A percentile compares a stretch with the other conserved stretches of the same genome.
These are phyloP conservation scores for Carpinus fangiana DNA, from an alignment of 306 rosid genomes.

Conservation along the genomic window DNA sequence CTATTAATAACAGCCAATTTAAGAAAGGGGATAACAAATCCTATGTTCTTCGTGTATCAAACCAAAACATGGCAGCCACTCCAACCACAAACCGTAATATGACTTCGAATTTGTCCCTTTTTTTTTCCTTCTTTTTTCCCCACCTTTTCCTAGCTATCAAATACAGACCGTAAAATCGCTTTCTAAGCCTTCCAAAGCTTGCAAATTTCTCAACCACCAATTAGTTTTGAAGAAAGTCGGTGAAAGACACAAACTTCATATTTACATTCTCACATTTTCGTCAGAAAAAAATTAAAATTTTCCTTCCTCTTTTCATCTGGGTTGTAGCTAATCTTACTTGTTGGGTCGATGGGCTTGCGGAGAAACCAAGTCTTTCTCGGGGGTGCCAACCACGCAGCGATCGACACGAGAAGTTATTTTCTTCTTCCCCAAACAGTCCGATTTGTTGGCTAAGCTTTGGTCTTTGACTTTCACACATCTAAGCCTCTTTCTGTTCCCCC, in stretches of 20 bases:
- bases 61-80: background rate
- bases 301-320: background rate
- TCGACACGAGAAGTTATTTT: constrained; percentile 36
- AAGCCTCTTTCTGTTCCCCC: constrained; percentile 62
- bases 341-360: constrained; percentile 35
- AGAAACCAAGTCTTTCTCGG: constrained; percentile 34
- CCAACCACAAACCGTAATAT: background rate
- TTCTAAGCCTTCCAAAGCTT: background rate
- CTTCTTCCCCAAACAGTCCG: constrained; percentile 41
- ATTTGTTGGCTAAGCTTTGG: constrained; percentile 23
- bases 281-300: background rate
- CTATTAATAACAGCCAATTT: background rate
- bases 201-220: background rate
- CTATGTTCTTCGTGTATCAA: background rate
- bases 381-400: constrained; percentile 26
- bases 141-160: background rate
- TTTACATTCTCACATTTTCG: background rate
- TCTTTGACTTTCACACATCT: constrained; percentile 50
- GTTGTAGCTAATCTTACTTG: constrained; percentile 37
- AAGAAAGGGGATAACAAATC: background rate
- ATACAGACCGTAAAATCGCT: background rate
- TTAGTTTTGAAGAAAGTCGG: background rate
- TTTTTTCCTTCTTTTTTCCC: background rate
- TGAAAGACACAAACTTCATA: background rate
- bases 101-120: background rate